A percentile compares a stretch with the other conserved stretches of the same genome.
Conservation (phyloP, 2,329 filamentous ascomycete species). For the Macrophomina pseudophaseolina region DNA sequence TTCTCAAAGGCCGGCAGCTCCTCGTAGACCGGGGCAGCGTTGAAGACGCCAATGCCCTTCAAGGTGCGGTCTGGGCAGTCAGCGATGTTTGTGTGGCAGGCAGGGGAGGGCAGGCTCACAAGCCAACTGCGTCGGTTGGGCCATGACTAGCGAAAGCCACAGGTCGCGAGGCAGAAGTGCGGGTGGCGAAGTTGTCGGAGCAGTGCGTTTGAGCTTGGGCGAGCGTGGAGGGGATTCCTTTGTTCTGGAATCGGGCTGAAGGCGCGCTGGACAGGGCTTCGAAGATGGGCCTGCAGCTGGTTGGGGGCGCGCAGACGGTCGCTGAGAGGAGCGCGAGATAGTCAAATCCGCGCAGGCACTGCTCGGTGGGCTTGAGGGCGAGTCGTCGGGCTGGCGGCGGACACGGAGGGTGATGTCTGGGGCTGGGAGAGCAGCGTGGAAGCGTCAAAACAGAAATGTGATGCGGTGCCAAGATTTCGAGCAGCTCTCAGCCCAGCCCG, state of each 20-base stretch:
- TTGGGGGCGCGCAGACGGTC: slow-evolving; percentile 23
- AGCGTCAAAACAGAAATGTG: slow-evolving; percentile 22
- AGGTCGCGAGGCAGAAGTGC: slow-evolving; percentile 47
- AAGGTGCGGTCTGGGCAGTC: slow-evolving; percentile 75
- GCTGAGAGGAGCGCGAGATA: slow-evolving; percentile 27
- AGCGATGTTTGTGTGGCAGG: slow-evolving; percentile 8
- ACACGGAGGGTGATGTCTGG: slow-evolving; percentile 25
- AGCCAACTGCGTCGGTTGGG: slow-evolving; percentile 90
- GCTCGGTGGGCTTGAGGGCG: slow-evolving; percentile 27
- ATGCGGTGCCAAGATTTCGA: slow-evolving; percentile 19
- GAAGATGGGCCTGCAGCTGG: slow-evolving; percentile 3
- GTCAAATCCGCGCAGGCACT: slow-evolving; percentile 28
- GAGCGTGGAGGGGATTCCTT: slow-evolving; percentile 23
- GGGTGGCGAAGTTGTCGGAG: slow-evolving; percentile 33
- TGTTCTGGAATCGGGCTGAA: slow-evolving; percentile 22
- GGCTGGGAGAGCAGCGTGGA: background rate
- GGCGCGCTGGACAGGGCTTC: slow-evolving; percentile 22
- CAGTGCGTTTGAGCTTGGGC: slow-evolving; percentile 17
- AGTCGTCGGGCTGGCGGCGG: slow-evolving; percentile 25
- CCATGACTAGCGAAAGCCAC: slow-evolving; percentile 95
- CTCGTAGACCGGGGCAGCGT: slow-evolving; percentile 88
- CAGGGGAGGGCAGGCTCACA: slow-evolving; percentile 56
- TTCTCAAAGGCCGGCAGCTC: slow-evolving; percentile 76
- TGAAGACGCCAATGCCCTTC: slow-evolving; percentile 93
- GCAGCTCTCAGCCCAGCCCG: background rate